Evolutionary conservation across 1,284 basidiomycete species (phyloP).

Genomic region (Vanrija sp.): DNA sequence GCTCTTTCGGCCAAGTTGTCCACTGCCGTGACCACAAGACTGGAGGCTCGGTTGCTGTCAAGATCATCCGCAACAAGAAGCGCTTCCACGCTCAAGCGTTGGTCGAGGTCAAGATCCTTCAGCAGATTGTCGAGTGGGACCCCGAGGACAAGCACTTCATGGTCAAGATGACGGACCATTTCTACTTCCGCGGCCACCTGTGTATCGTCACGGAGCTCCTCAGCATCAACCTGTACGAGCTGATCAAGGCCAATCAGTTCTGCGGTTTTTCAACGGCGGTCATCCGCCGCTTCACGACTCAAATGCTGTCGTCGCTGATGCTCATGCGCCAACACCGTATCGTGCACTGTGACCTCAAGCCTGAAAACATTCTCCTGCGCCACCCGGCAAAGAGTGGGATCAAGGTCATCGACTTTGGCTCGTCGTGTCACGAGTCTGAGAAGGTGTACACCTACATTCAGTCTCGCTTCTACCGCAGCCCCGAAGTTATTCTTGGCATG

Average conservation of each 20-base stretch:
- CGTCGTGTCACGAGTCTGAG: slow-evolving; percentile 97
- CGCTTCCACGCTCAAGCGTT: slow-evolving; percentile 97
- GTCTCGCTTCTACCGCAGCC: slow-evolving; percentile 95
- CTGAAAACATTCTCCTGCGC: slow-evolving; percentile 93
- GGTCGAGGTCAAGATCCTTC: slow-evolving; percentile 97
- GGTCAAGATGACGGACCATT: slow-evolving; percentile 98
- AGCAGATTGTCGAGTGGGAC: slow-evolving; percentile 96
- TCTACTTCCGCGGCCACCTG: slow-evolving; percentile 95
- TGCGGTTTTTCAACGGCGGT: slow-evolving; percentile 92
- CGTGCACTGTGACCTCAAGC: slow-evolving; percentile 99
- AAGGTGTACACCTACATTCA: slow-evolving; percentile 99
- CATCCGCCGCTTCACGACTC: slow-evolving; percentile 92
- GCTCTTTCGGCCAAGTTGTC: slow-evolving; percentile 96
- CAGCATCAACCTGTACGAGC: slow-evolving; percentile 97
- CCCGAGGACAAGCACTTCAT: slow-evolving; percentile 94
- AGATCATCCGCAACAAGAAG: slow-evolving; percentile 99
- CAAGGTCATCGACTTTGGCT: slow-evolving; percentile 99
- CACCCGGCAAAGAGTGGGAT: slow-evolving; percentile 95
- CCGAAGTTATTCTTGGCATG: slow-evolving; percentile 95
- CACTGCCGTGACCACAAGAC: slow-evolving; percentile 95
- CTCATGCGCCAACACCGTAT: slow-evolving; percentile 95
- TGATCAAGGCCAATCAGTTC: slow-evolving; percentile 99
- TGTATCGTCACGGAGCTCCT: slow-evolving; percentile 98
- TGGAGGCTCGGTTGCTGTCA: slow-evolving; percentile 95
- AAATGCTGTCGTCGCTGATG: slow-evolving; percentile 86